phyloP scores from a whole-genome alignment of 768 basidiomycete species.

The Hortiboletus flavorubellus region DNA sequence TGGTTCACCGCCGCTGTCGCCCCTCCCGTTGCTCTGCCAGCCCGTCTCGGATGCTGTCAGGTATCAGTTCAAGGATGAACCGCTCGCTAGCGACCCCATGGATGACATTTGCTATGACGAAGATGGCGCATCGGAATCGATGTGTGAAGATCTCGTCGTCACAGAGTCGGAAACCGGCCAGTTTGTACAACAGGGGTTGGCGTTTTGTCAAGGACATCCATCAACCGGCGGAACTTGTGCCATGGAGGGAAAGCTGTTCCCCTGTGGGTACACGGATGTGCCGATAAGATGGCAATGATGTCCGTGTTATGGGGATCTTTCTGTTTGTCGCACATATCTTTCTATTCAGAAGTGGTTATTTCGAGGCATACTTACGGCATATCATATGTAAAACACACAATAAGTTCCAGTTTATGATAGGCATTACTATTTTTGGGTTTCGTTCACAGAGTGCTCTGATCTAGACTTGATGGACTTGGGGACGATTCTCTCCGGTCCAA shows the following conservation, averaged over 20 bases:
- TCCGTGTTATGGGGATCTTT: not conserved
- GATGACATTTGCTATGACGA: constrained; percentile 10
- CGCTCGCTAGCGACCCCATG: not conserved
- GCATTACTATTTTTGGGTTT: constrained; percentile 16
- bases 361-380: constrained; percentile 18
- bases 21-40: constrained; percentile 33
- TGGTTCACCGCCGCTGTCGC: constrained; percentile 18
- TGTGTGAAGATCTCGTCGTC: constrained; percentile 20
- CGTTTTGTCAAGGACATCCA: constrained; percentile 13
- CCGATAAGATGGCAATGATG: constrained; percentile 25
- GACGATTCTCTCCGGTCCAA: not conserved
- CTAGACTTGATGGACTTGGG: not conserved
- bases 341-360: constrained; percentile 14
- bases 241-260: constrained; percentile 16
- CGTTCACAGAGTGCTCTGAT: not conserved
- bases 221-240: constrained; percentile 15
- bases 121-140: constrained; percentile 13
- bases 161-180: constrained; percentile 1
- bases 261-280: constrained; percentile 17
- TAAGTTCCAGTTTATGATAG: constrained; percentile 15
- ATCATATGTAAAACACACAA: constrained; percentile 28
- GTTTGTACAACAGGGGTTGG: constrained; percentile 19
- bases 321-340: not conserved
- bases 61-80: constrained; percentile 25
- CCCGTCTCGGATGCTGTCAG: constrained; percentile 32